Percentiles rank a stretch among this genome's conserved stretches.
Conservation (phyloP, 768 basidiomycete genomes). For the Lanmaoa rubissima region DNA sequence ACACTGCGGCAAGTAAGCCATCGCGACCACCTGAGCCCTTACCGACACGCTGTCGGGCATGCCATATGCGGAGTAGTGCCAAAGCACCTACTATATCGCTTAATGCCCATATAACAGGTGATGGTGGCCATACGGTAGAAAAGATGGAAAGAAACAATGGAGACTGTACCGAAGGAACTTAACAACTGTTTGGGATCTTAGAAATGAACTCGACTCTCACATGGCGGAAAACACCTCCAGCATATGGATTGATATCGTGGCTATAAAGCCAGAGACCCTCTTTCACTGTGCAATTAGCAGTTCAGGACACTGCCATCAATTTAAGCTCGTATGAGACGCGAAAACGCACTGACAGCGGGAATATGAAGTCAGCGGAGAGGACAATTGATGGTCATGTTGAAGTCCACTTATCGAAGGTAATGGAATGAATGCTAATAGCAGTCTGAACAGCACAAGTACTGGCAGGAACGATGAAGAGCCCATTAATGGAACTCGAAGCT, state of each 20-base stretch:
- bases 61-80: conserved; percentile 68
- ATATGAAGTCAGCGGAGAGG: conserved; percentile 80
- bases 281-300: conserved; percentile 52
- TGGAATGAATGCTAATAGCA: conserved; percentile 52
- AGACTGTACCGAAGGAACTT: conserved; percentile 48
- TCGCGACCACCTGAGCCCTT: conserved; percentile 47
- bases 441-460: conserved; percentile 45
- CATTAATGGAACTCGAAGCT: conserved; percentile 4
- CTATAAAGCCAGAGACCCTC: conserved; percentile 85
- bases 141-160: conserved; percentile 77
- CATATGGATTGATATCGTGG: conserved; percentile 81
- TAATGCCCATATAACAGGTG: conserved; percentile 67
- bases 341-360: conserved; percentile 57
- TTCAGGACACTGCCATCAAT: conserved; percentile 10
- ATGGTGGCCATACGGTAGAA: conserved; percentile 61
- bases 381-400: conserved; percentile 70
- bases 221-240: conserved; percentile 83
- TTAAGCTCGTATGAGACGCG: background rate
- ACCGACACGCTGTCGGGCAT: conserved; percentile 51
- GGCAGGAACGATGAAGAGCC: conserved; percentile 31
- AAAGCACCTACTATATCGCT: conserved; percentile 68
- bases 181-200: background rate
- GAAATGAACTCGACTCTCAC: conserved; percentile 44
- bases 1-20: conserved; percentile 60
- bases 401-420: conserved; percentile 44